Conservation (phyloP, 495 filamentous ascomycete species). For the Aspergillus cavernicola region DNA sequence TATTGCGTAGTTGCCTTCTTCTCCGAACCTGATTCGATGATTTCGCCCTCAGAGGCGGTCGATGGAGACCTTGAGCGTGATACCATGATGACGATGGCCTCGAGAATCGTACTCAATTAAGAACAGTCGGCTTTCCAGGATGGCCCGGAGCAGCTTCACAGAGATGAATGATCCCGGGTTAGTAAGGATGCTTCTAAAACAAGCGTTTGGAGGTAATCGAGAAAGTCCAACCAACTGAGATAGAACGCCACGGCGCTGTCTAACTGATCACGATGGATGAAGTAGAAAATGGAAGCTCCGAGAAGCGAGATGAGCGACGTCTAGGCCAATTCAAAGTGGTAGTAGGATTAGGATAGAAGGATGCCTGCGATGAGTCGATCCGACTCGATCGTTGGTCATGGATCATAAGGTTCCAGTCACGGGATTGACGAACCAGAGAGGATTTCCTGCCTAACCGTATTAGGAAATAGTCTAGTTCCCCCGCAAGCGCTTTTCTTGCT, state of each 20-base stretch:
- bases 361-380: background rate
- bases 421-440: too few species aligned
- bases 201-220: conserved; percentile 23
- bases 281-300: background rate
- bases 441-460: conserved; percentile 20
- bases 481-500: conserved; percentile 12
- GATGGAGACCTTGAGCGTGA: conserved; percentile 45
- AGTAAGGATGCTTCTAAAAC: conserved; percentile 22
- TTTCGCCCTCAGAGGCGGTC: conserved; percentile 75
- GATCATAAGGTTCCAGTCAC: conserved; percentile 10
- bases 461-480: conserved; percentile 14
- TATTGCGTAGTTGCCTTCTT: conserved; percentile 68
- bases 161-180: conserved; percentile 24
- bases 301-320: background rate
- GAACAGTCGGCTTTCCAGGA: background rate
- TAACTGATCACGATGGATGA: conserved; percentile 20
- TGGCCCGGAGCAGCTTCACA: conserved; percentile 22
- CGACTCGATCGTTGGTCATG: background rate
- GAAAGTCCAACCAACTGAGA: conserved; percentile 48
- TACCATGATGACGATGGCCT: conserved; percentile 27
- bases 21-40: conserved; percentile 70
- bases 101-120: background rate
- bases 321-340: background rate
- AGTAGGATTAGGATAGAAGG: background rate
- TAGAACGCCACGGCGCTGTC: conserved; percentile 27